Evolutionary conservation across 129 eudicot genomes (phyloP).

Genomic region (Pulicaria dysenterica): DNA sequence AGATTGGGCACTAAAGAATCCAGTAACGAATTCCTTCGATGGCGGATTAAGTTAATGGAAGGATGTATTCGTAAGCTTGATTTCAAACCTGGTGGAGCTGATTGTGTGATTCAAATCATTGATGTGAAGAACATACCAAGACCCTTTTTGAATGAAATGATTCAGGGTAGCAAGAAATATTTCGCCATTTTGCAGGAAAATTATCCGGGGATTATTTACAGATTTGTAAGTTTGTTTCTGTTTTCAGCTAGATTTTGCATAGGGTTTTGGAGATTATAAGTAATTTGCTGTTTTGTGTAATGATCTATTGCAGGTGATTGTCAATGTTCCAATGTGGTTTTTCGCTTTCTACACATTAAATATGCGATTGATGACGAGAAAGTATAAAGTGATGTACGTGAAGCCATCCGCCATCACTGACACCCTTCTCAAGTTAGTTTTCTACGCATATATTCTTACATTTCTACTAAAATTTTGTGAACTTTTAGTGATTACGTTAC

Average conservation of each 20-base stretch:
- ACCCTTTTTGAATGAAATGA: slow-evolving; percentile 51
- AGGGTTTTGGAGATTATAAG: background rate
- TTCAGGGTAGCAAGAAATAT: slow-evolving; percentile 48
- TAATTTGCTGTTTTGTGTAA: background rate
- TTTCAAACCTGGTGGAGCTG: slow-evolving; percentile 52
- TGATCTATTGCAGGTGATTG: slow-evolving; percentile 47
- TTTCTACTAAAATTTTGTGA: background rate
- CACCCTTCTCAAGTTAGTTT: slow-evolving; percentile 81
- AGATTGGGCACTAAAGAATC: slow-evolving; percentile 39
- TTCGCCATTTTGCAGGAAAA: slow-evolving; percentile 54
- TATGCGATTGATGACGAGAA: slow-evolving; percentile 50
- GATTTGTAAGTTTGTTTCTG: slow-evolving; percentile 44
- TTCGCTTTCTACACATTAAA: slow-evolving; percentile 62
- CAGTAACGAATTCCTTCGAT: slow-evolving; percentile 47
- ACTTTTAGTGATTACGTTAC: too few relatives aligned
- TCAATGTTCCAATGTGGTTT: slow-evolving; percentile 81
- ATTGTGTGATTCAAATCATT: slow-evolving; percentile 57
- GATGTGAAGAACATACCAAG: slow-evolving; percentile 74
- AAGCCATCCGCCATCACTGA: slow-evolving; percentile 66
- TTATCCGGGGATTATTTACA: slow-evolving; percentile 77
- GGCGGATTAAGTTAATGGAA: slow-evolving; percentile 76
- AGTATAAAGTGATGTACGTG: slow-evolving; percentile 57
- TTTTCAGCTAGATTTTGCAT: background rate
- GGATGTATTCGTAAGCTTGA: slow-evolving; percentile 48
- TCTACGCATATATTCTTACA: too few relatives aligned